These are phyloP conservation scores for Mortierella sp. DNA, from an alignment of 371 early-diverging fungal species.

Conservation along the genomic window DNA sequence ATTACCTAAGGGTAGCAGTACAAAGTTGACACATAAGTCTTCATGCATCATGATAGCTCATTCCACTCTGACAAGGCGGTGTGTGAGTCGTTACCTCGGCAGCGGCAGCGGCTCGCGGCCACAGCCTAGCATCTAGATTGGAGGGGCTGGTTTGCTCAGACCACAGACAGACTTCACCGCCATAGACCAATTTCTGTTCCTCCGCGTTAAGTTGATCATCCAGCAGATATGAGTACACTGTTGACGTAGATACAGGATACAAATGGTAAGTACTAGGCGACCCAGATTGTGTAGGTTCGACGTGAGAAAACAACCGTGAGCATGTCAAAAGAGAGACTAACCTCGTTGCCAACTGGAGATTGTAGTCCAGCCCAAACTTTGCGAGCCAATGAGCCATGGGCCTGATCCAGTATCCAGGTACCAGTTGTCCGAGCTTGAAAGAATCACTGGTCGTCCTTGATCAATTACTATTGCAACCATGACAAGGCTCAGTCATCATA, in stretches of 20 bases:
- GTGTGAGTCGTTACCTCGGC: constrained; percentile 73
- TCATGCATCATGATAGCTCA: too few relatives aligned
- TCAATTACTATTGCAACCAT: constrained; percentile 51
- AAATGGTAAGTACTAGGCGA: too few relatives aligned
- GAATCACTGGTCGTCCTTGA: constrained; percentile 66
- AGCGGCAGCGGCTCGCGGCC: constrained; percentile 81
- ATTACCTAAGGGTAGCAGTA: constrained; percentile 46
- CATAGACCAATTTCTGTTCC: constrained; percentile 57
- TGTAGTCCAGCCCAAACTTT: constrained; percentile 31
- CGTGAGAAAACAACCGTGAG: not conserved
- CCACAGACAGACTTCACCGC: constrained; percentile 78
- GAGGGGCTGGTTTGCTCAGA: constrained; percentile 75
- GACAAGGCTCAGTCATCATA: too few relatives aligned
- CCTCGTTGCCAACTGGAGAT: constrained; percentile 44
- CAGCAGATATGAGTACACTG: constrained; percentile 45
- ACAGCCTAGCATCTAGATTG: constrained; percentile 71
- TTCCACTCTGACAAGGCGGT: too few relatives aligned
- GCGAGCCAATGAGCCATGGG: constrained; percentile 47
- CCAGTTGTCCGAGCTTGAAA: constrained; percentile 68
- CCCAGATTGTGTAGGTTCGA: not conserved
- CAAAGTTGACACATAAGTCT: too few relatives aligned
- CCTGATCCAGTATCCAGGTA: constrained; percentile 78
- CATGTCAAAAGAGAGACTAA: not conserved
- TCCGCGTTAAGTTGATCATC: constrained; percentile 27
- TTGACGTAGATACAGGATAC: too few relatives aligned